Evolutionary conservation across 1,139 yeast species (phyloP).

Genomic region (Scheffersomyces cryptocercus): DNA sequence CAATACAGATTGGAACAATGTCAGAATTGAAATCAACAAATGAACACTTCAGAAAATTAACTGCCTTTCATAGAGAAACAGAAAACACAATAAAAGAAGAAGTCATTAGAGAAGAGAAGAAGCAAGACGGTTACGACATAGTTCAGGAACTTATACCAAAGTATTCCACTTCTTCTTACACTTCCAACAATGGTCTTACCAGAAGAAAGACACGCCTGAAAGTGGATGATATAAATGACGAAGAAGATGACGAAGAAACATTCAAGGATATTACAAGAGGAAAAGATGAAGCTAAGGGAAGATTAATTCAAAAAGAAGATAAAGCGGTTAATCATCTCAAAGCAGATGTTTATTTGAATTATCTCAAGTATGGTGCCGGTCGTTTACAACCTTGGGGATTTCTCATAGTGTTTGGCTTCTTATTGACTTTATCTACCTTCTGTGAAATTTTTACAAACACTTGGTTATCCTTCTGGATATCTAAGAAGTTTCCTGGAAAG

Average conservation of each 20-base stretch:
- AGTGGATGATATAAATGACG: constrained; percentile 8
- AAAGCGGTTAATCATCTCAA: constrained; percentile 28
- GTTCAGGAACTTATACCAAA: background rate
- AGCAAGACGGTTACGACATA: constrained; percentile 8
- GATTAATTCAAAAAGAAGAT: constrained; percentile 30
- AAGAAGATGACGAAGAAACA: constrained; percentile 18
- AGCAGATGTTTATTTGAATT: constrained; percentile 26
- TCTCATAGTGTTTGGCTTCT: constrained; percentile 7
- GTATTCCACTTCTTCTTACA: background rate
- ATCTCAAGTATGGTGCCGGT: constrained; percentile 40
- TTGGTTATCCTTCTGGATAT: constrained; percentile 17
- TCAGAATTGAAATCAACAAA: constrained; percentile 36
- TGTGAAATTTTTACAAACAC: constrained; percentile 11
- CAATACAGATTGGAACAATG: constrained; percentile 36
- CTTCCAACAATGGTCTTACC: background rate
- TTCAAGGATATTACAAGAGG: constrained; percentile 13
- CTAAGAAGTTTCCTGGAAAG: constrained; percentile 8
- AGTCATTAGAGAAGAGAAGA: constrained; percentile 15
- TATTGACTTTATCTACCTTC: constrained; percentile 6
- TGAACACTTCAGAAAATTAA: constrained; percentile 28
- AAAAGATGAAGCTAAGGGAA: constrained; percentile 19
- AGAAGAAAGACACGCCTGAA: background rate
- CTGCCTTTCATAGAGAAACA: constrained; percentile 30
- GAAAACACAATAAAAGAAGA: constrained; percentile 21
- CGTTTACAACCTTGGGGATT: constrained; percentile 7